Conservation (phyloP, 2,329 filamentous ascomycete genomes). For the Penicillium sclerotiorum region DNA sequence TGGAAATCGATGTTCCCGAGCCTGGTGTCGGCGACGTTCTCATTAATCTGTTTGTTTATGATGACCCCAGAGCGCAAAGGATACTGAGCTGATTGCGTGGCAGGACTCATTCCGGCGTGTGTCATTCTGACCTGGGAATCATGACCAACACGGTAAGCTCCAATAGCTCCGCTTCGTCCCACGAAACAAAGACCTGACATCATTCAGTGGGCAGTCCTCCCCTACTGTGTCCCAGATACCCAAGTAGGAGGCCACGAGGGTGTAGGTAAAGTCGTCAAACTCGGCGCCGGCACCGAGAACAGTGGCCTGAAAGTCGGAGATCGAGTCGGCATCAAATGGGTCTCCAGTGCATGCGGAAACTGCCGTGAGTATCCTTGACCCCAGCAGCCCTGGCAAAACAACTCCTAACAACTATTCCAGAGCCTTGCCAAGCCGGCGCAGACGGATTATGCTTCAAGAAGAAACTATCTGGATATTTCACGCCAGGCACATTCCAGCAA, state of each 20-base stretch:
- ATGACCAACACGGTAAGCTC: constrained; percentile 48
- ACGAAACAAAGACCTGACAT: not conserved
- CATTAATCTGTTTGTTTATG: constrained; percentile 58
- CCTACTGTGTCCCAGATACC: constrained; percentile 60
- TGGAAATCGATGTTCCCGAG: constrained; percentile 65
- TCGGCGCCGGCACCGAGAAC: constrained; percentile 62
- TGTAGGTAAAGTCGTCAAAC: constrained; percentile 65
- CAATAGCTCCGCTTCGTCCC: not conserved
- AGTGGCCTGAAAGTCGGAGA: constrained; percentile 65
- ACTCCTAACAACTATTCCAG: constrained; percentile 9
- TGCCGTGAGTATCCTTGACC: constrained; percentile 42
- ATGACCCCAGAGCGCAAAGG: not conserved
- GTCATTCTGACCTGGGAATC: constrained; percentile 64
- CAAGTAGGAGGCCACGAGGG: constrained; percentile 72
- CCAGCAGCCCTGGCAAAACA: not conserved
- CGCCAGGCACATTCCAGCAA: constrained; percentile 73
- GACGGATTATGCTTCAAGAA: constrained; percentile 60
- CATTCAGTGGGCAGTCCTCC: constrained; percentile 58
- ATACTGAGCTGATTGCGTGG: constrained; percentile 2
- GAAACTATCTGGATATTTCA: constrained; percentile 67
- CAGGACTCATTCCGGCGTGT: constrained; percentile 66
- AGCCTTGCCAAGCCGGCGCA: constrained; percentile 56
- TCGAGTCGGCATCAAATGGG: constrained; percentile 71
- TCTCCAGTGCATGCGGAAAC: constrained; percentile 59
- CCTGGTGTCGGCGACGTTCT: constrained; percentile 65